Evolutionary conservation across 768 basidiomycete genomes (phyloP).

Genomic region (Phylloporus sp.): DNA sequence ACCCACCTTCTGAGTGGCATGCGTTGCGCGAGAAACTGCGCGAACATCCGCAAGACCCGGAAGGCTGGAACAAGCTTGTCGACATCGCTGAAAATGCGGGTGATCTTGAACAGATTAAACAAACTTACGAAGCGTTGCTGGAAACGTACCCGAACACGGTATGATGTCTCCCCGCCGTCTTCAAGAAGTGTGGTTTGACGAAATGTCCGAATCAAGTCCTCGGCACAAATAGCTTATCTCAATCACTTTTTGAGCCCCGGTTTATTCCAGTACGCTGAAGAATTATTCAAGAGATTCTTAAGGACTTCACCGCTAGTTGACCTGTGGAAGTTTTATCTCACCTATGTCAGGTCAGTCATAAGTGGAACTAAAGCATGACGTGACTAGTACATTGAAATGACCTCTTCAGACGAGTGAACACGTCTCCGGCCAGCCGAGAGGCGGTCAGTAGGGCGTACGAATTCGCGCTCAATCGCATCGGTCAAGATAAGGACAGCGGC

Average conservation of each 20-base stretch:
- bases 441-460: constrained; percentile 87
- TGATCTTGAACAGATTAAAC: constrained; percentile 75
- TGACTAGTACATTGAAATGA: constrained; percentile 8
- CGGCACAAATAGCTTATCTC: constrained; percentile 82
- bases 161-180: constrained; percentile 37
- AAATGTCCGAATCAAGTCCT: constrained; percentile 45
- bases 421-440: constrained; percentile 63
- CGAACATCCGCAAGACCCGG: constrained; percentile 70
- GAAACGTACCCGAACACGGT: constrained; percentile 91
- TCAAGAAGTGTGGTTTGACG: constrained; percentile 23
- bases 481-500: constrained; percentile 87
- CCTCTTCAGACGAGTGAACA: constrained; percentile 56
- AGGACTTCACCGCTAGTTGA: constrained; percentile 83
- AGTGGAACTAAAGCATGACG: constrained; percentile 6
- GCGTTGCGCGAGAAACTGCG: constrained; percentile 52
- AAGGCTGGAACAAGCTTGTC: constrained; percentile 73
- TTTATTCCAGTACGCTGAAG: constrained; percentile 73
- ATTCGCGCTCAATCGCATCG: constrained; percentile 84
- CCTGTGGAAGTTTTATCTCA: constrained; percentile 89
- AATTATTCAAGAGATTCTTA: constrained; percentile 84
- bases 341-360: constrained; percentile 76
- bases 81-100: constrained; percentile 69
- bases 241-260: constrained; percentile 65
- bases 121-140: constrained; percentile 77
- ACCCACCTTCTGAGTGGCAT: constrained; percentile 64